Conservation (phyloP, 139 green algal genomes). For the Parachlorella kessleri region DNA sequence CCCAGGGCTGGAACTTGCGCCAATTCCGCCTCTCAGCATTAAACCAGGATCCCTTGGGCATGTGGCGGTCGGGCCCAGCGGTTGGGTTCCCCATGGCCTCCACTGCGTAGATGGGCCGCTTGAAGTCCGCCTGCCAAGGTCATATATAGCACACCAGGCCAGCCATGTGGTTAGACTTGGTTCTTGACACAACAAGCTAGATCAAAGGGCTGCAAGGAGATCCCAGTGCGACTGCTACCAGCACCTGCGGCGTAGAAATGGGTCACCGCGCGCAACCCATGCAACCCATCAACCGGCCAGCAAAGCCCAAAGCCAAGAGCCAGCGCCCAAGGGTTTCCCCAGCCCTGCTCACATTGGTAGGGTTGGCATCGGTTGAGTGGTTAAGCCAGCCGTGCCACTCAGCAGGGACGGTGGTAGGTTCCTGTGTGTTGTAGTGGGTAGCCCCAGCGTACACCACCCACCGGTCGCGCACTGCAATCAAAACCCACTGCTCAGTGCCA, state of each 20-base stretch:
- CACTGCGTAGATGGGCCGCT: constrained; percentile 27
- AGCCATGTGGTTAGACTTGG: no score
- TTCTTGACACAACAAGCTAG: no score
- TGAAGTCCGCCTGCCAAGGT: constrained; percentile 20
- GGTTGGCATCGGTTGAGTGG: constrained; percentile 59
- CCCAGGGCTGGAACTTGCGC: constrained; percentile 41
- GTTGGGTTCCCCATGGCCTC: constrained; percentile 9
- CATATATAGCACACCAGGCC: no score
- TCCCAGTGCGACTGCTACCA: no score
- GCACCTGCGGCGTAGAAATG: no score
- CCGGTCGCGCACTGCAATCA: constrained; percentile 53
- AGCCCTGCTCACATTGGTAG: constrained; percentile 41
- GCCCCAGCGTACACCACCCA: constrained; percentile 69
- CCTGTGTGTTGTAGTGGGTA: constrained; percentile 35
- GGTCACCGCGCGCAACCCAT: no score
- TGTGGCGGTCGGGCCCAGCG: background rate
- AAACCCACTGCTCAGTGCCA: no score
- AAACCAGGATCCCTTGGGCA: constrained; percentile 44
- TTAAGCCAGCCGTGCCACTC: constrained; percentile 83
- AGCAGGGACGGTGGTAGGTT: constrained; percentile 52
- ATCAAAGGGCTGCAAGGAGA: no score
- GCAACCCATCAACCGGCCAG: no score
- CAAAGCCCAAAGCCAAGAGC: no score
- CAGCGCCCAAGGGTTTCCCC: no score
- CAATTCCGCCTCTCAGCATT: constrained; percentile 45